phyloP scores from a whole-genome alignment of 176 grass and related monocot species.

The Hyparrhenia diplandra region DNA sequence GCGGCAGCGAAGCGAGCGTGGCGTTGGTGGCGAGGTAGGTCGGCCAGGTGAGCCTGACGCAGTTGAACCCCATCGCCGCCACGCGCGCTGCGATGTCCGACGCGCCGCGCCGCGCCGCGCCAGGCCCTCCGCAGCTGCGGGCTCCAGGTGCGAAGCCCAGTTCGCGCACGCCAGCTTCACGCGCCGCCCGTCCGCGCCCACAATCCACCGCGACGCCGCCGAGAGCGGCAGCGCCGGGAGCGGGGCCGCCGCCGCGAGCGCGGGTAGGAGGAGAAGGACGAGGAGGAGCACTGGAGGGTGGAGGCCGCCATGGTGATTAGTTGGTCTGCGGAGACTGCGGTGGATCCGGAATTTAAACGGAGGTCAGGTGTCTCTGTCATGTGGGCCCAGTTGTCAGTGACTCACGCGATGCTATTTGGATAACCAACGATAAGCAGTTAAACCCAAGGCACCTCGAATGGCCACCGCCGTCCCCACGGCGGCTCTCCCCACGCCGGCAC shows the following conservation, averaged over 20 bases:
- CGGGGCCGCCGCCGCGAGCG: not conserved
- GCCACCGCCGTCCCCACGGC: slow-evolving; percentile 18
- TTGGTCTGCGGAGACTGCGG: not conserved
- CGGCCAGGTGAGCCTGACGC: slow-evolving; percentile 86
- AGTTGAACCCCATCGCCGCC: slow-evolving; percentile 72
- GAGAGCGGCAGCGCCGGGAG: slow-evolving; percentile 57
- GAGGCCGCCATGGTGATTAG: slow-evolving; percentile 35
- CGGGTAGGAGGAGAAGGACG: slow-evolving; percentile 13
- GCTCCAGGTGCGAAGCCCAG: slow-evolving; percentile 89
- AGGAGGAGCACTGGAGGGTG: slow-evolving; percentile 4
- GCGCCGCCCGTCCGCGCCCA: slow-evolving; percentile 48
- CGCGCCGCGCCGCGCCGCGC: slow-evolving; percentile 52
- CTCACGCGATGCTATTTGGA: not conserved
- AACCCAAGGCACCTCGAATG: not conserved
- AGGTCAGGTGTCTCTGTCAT: not conserved
- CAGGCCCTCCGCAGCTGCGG: slow-evolving; percentile 76
- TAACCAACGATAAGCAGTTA: slow-evolving; percentile 23
- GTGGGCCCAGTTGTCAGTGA: not conserved
- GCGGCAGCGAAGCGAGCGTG: slow-evolving; percentile 57
- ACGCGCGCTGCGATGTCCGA: slow-evolving; percentile 56
- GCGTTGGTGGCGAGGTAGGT: slow-evolving; percentile 76
- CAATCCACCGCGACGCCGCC: slow-evolving; percentile 72
- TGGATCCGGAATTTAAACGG: slow-evolving; percentile 36
- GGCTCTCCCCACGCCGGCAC: not conserved
- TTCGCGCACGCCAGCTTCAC: slow-evolving; percentile 90